Evolutionary conservation across 2,329 filamentous ascomycete genomes (phyloP).

Genomic region (Alternaria gaisen): DNA sequence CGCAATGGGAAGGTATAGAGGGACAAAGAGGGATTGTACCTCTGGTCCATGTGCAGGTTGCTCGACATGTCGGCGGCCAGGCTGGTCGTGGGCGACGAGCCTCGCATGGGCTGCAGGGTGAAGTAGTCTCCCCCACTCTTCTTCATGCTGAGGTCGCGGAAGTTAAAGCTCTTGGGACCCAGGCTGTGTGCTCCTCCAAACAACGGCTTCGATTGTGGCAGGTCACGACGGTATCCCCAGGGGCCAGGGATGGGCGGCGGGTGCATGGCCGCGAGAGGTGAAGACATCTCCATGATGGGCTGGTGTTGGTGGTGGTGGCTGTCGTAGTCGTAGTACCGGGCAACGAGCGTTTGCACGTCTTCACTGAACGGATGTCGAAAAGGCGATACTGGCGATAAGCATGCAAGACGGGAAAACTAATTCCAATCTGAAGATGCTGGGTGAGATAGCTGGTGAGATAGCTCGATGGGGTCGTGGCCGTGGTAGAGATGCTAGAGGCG

Average conservation of each 20-base stretch:
- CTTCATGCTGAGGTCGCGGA: constrained; percentile 78
- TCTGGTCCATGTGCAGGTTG: constrained; percentile 95
- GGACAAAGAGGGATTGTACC: constrained; percentile 63
- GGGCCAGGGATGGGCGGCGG: constrained; percentile 70
- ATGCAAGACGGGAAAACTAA: constrained; percentile 52
- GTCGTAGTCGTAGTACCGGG: constrained; percentile 67
- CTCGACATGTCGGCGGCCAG: constrained; percentile 93
- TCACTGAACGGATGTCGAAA: constrained; percentile 31
- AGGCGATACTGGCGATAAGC: constrained; percentile 42
- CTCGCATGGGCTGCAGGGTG: constrained; percentile 76
- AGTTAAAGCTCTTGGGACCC: constrained; percentile 75
- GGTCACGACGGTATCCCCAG: constrained; percentile 69
- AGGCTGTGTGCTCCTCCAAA: constrained; percentile 63
- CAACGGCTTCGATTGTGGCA: constrained; percentile 62
- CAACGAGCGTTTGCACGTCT: constrained; percentile 33
- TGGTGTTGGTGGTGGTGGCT: constrained; percentile 51
- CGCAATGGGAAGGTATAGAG: constrained; percentile 37
- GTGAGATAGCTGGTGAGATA: constrained; percentile 28
- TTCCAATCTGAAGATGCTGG: constrained; percentile 53
- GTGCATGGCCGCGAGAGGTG: constrained; percentile 92
- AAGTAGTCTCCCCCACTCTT: constrained; percentile 80
- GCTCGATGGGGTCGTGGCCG: constrained; percentile 3
- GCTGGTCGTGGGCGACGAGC: constrained; percentile 89
- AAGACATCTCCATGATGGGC: constrained; percentile 83
- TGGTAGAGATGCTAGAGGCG: constrained; percentile 24